A percentile compares a stretch with the other conserved stretches of the same genome.
Conservation (phyloP, 2,329 filamentous ascomycete species). For the Hypocreales sp. region DNA sequence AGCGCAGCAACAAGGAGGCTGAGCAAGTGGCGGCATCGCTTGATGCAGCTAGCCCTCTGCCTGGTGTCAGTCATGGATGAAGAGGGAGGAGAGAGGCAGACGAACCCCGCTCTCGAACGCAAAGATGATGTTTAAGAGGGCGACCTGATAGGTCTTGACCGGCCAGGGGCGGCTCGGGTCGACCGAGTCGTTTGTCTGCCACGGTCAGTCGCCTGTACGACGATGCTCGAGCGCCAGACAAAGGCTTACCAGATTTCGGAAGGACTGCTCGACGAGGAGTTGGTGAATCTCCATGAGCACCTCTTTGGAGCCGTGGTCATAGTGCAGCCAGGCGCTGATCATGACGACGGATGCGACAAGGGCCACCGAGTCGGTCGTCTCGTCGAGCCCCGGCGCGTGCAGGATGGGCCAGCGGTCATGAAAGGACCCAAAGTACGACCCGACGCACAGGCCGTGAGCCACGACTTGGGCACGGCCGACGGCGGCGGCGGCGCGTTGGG, state of each 20-base stretch:
- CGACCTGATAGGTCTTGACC: conserved; percentile 16
- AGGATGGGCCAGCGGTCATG: conserved; percentile 26
- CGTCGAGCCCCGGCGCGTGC: conserved; percentile 19
- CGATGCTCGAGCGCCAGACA: no score
- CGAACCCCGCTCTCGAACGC: conserved; percentile 19
- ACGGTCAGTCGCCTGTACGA: background rate
- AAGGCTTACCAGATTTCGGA: conserved; percentile 12
- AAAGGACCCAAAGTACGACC: conserved; percentile 22
- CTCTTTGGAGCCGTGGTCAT: conserved; percentile 10
- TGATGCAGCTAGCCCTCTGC: conserved; percentile 16
- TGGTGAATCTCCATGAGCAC: conserved; percentile 15
- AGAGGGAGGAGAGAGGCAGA: background rate
- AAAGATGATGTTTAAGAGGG: conserved; percentile 23
- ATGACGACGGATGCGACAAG: conserved; percentile 17
- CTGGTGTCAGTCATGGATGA: conserved; percentile 1
- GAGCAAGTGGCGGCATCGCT: conserved; percentile 16
- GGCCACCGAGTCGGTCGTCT: conserved; percentile 11
- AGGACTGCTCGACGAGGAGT: conserved; percentile 14
- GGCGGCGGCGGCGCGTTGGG: background rate
- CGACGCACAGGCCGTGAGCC: conserved; percentile 8
- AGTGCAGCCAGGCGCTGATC: conserved; percentile 22
- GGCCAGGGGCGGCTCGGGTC: conserved; percentile 13
- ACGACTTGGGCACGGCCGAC: conserved; percentile 6
- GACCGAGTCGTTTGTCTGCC: conserved; percentile 1
- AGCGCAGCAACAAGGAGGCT: conserved; percentile 18